Conservation (phyloP, 2,329 filamentous ascomycete species). For the Pyricularia grisea region DNA sequence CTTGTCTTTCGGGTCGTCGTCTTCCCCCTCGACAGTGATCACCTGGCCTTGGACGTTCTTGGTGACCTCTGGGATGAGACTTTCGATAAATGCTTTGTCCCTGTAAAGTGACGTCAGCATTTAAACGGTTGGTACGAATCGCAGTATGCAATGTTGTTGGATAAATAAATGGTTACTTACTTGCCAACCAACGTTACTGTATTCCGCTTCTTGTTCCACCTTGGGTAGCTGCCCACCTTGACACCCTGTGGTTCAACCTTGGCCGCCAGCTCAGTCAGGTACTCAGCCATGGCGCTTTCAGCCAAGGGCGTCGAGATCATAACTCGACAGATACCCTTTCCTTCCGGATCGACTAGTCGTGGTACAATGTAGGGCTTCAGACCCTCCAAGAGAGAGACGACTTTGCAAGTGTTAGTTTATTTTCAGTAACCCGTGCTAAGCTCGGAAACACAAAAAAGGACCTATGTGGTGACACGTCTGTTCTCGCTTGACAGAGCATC, state of each 20-base stretch:
- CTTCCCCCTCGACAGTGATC: slow-evolving; percentile 62
- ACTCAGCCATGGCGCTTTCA: slow-evolving; percentile 78
- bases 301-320: slow-evolving; percentile 79
- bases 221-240: slow-evolving; percentile 92
- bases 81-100: slow-evolving; percentile 69
- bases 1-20: slow-evolving; percentile 35
- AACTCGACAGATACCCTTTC: slow-evolving; percentile 69
- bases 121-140: background rate
- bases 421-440: background rate
- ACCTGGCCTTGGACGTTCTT: slow-evolving; percentile 64
- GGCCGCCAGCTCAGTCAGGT: slow-evolving; percentile 68
- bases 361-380: slow-evolving; percentile 62
- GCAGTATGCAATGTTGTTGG: background rate
- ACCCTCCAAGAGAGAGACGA: slow-evolving; percentile 68
- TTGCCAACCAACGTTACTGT: slow-evolving; percentile 78
- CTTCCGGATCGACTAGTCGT: slow-evolving; percentile 68
- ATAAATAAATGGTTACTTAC: slow-evolving; percentile 21
- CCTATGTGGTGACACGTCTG: background rate
- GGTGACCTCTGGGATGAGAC: slow-evolving; percentile 68
- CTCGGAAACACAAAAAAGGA: background rate
- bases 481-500: background rate
- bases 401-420: slow-evolving; percentile 20
- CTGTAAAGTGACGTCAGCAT: slow-evolving; percentile 24
- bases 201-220: slow-evolving; percentile 81
- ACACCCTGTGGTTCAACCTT: slow-evolving; percentile 67